phyloP scores from a whole-genome alignment of 1,284 basidiomycete genomes.

The Melampsora americana region DNA sequence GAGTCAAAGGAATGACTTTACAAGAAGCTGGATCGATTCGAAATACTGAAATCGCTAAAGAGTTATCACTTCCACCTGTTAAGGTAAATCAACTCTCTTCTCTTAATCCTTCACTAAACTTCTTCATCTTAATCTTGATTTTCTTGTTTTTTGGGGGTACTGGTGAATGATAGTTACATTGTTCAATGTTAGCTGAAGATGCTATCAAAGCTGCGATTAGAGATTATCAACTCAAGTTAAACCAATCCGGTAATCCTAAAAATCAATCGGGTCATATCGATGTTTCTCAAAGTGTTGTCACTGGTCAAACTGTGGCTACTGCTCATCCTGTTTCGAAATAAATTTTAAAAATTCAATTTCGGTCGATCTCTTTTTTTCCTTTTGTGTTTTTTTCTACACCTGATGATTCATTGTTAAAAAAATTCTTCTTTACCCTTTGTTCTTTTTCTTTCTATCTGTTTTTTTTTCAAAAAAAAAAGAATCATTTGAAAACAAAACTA shows the following conservation, averaged over 20 bases:
- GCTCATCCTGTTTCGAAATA: slow-evolving; percentile 59
- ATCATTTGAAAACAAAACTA: too few relatives aligned
- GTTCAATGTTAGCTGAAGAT: slow-evolving; percentile 90
- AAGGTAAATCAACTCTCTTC: slow-evolving; percentile 81
- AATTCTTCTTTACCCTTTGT: too few relatives aligned
- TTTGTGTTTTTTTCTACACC: too few relatives aligned
- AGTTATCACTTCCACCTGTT: slow-evolving; percentile 89
- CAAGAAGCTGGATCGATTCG: slow-evolving; percentile 94
- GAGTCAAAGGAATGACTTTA: slow-evolving; percentile 88
- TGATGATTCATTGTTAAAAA: too few relatives aligned
- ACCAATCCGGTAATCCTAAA: not conserved
- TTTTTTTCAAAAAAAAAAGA: too few relatives aligned
- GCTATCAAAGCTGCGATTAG: slow-evolving; percentile 75
- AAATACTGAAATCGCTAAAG: slow-evolving; percentile 99
- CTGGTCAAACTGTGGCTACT: slow-evolving; percentile 66
- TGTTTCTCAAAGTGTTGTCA: slow-evolving; percentile 67
- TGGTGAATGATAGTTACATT: slow-evolving; percentile 55
- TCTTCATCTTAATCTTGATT: slow-evolving; percentile 1
- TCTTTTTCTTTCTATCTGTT: too few relatives aligned
- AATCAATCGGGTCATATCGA: slow-evolving; percentile 65
- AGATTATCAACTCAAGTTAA: slow-evolving; percentile 65
- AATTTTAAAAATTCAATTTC: too few relatives aligned
- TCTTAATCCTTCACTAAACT: slow-evolving; percentile 52
- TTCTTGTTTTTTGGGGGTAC: slow-evolving; percentile 44
- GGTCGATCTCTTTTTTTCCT: not conserved